Percentiles rank a stretch among this genome's conserved stretches.
phyloP scores from a whole-genome alignment of 208 protist species.

The Trypanosoma congolense region DNA sequence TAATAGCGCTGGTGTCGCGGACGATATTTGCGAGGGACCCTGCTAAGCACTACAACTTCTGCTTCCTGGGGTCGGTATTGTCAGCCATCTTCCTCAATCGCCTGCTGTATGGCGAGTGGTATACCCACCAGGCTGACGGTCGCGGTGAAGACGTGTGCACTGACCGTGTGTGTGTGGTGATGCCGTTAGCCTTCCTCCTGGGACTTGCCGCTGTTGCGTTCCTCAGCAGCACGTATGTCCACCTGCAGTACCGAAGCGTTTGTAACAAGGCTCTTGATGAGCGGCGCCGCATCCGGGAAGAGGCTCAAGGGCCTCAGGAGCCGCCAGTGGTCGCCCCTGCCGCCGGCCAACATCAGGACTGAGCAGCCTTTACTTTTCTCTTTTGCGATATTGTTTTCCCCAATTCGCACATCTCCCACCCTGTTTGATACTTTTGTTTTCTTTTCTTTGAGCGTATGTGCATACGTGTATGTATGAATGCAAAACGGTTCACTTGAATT shows the following conservation, averaged over 20 bases:
- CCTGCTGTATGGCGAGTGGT: slow-evolving; percentile 26
- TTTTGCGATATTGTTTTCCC: no score
- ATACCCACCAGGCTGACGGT: slow-evolving; percentile 9
- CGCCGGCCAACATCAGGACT: no score
- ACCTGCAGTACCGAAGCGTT: slow-evolving; percentile 13
- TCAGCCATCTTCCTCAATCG: slow-evolving; percentile 24
- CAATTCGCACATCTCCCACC: no score
- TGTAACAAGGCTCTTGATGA: slow-evolving; percentile 30
- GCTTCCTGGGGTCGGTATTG: slow-evolving; percentile 12
- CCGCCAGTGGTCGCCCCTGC: no score
- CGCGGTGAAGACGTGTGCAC: slow-evolving; percentile 10
- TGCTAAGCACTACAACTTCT: slow-evolving; percentile 33
- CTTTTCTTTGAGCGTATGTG: no score
- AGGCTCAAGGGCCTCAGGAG: no score
- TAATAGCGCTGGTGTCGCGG: slow-evolving; percentile 19
- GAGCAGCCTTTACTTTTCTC: no score
- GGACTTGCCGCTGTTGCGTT: slow-evolving; percentile 10
- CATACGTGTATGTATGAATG: no score
- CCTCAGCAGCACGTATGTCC: slow-evolving; percentile 5
- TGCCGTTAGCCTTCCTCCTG: slow-evolving; percentile 22
- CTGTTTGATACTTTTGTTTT: no score
- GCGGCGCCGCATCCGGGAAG: slow-evolving; percentile 26
- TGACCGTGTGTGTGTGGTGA: slow-evolving; percentile 21
- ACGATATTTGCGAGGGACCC: slow-evolving; percentile 28
- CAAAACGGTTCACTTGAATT: no score